A percentile compares a stretch with the other conserved stretches of the same genome.
These are phyloP conservation scores for Tetrapisispora namnaoensis DNA, from an alignment of 805 yeast species.

Conservation along the genomic window DNA sequence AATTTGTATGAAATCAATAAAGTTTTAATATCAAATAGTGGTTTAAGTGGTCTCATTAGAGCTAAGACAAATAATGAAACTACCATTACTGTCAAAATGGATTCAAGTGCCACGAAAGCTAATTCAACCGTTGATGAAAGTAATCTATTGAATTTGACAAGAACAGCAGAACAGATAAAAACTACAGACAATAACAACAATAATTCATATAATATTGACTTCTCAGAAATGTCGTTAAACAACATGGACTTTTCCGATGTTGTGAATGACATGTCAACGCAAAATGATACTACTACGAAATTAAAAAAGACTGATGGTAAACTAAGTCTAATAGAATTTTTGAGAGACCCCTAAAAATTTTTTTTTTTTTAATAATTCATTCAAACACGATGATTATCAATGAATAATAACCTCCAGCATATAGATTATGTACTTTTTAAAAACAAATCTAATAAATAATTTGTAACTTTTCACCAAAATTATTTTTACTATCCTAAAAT, in stretches of 20 bases:
- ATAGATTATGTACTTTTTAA: too few species aligned
- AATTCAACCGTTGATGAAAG: not conserved
- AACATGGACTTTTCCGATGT: conserved; percentile 3
- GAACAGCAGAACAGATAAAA: not conserved
- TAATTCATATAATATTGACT: not conserved
- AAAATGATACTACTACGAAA: not conserved
- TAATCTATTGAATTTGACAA: not conserved
- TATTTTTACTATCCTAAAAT: not conserved
- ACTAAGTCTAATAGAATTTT: conserved; percentile 21
- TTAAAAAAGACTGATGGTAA: conserved; percentile 7
- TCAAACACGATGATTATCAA: not conserved
- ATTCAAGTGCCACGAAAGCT: conserved; percentile 1
- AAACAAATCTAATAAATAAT: not conserved
- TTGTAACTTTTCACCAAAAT: not conserved
- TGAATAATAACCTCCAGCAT: not conserved
- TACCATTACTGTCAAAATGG: not conserved
- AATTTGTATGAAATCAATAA: conserved; percentile 27
- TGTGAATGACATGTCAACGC: not conserved
- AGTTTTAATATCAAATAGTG: conserved; percentile 6
- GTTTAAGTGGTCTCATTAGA: conserved; percentile 6
- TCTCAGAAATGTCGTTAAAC: not conserved
- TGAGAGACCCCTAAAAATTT: conserved; percentile 1
- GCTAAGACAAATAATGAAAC: conserved; percentile 2
- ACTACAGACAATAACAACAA: not conserved
- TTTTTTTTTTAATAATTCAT: not conserved